Base-by-base conservation (phyloP, 2,329 filamentous ascomycete species). In the Alternaria brassicicola region DNA sequence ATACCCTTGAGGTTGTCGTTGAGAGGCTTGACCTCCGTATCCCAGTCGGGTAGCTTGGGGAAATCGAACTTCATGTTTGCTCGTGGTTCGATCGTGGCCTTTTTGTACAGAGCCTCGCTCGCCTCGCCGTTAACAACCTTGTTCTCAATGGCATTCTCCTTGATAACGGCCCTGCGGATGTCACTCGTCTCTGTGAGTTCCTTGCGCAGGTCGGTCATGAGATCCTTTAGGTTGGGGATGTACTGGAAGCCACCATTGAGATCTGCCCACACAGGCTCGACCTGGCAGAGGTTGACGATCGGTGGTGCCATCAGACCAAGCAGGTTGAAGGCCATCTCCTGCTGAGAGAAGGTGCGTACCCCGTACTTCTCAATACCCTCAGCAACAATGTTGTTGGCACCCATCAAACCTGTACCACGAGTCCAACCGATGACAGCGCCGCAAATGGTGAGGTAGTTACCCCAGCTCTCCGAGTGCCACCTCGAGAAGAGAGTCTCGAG, bases 371-470 rank as follows among this genome's bases (percentile, higher is more conserved):
- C 95, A 55, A 99, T 92, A 59, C 94, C 95, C 78, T 98, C 94
- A 33, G 95, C 95, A 65, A 98, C 93, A 70, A 98, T 88, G 79
- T 99, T 98, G 85, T 98, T 98, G 73, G 91, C 93, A 67, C 90
- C 91, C 94, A 99, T 99, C 70, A 99, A 88, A 76, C 95, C 95
- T 63, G 95, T 99, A 66, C 94, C 95, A 81, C 95, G 94, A 69
- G 95, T 99, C 95, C 95, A 99, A 63, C 95, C 95, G 76, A 99
- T 99, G 78, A 98, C 92, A 63, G 94, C 94, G 83, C 95, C 95
- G 71, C 95, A 99, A 69, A 99, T 95, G 60, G 94, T 98, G 71
- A 99, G 92, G 83, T 96, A 99, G 81, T 94, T 94, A 66, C 88
- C 89, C 95, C 95, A 99, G 82, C 88, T 93, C 82, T 99, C 95